A percentile compares a stretch with the other conserved stretches of the same genome.
These are phyloP conservation scores for Toxoplasma gondii DNA, from an alignment of 169 alveolate genomes.

Conservation along the genomic window DNA sequence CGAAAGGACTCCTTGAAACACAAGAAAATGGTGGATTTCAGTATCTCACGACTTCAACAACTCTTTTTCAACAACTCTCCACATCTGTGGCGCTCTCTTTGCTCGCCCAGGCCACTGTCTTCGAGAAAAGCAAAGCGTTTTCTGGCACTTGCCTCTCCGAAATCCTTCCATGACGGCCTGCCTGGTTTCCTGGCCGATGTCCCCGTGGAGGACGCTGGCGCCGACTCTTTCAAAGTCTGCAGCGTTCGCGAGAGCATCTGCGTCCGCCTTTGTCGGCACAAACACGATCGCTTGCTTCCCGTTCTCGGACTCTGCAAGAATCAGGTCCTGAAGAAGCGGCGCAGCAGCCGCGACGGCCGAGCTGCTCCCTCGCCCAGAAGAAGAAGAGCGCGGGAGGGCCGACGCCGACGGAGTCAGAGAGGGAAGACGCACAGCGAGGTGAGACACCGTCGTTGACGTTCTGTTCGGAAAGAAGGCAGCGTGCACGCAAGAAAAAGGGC, in stretches of 20 bases:
- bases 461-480: background rate
- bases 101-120: no score
- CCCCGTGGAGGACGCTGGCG: conserved; percentile 69
- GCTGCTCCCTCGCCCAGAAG: conserved; percentile 33
- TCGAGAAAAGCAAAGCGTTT: background rate
- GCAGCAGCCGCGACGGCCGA: background rate
- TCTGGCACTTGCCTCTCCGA: conserved; percentile 38
- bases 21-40: no score
- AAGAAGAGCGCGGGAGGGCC: background rate
- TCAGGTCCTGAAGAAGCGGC: conserved; percentile 61
- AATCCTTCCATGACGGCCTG: conserved; percentile 60
- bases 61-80: no score
- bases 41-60: no score
- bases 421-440: conserved; percentile 31
- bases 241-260: conserved; percentile 56
- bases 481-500: background rate
- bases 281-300: conserved; percentile 63
- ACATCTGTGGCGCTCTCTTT: no score
- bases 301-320: conserved; percentile 26
- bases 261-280: conserved; percentile 67
- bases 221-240: conserved; percentile 24
- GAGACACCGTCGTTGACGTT: conserved; percentile 29
- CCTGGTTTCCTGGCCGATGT: conserved; percentile 64
- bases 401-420: background rate
- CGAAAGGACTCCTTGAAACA: no score